phyloP scores from a whole-genome alignment of 371 early-diverging fungal genomes.

The Lichtheimia hyalospora region DNA sequence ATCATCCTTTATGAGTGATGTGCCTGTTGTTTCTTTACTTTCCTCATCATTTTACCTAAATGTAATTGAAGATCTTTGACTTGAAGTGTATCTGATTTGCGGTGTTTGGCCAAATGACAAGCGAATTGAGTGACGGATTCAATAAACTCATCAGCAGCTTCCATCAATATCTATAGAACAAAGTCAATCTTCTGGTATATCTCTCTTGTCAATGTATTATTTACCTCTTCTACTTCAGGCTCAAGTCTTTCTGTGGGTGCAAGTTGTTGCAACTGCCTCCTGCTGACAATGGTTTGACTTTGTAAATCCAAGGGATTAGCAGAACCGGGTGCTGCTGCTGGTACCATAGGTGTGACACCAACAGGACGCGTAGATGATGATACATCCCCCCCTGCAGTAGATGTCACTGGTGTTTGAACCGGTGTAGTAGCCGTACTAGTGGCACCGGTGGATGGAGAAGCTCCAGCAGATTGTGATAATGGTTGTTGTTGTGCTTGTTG shows the following conservation, averaged over 20 bases:
- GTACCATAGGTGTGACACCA: neutral
- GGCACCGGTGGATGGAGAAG: neutral
- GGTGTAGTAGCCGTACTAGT: neutral
- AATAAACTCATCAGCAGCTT: slow-evolving; percentile 93
- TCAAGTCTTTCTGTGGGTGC: slow-evolving; percentile 86
- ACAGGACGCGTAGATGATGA: neutral
- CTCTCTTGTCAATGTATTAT: neutral
- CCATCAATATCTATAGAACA: slow-evolving; percentile 67
- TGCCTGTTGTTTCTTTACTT: neutral
- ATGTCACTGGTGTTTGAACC: slow-evolving; percentile 5
- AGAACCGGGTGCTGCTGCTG: slow-evolving; percentile 29
- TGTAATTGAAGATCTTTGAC: slow-evolving; percentile 89
- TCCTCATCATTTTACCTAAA: slow-evolving; percentile 59
- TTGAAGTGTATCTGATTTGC: slow-evolving; percentile 80
- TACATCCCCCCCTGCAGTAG: slow-evolving; percentile 8
- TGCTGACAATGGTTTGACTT: slow-evolving; percentile 74
- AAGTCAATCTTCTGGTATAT: neutral
- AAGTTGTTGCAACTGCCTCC: slow-evolving; percentile 70
- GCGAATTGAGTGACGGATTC: slow-evolving; percentile 85
- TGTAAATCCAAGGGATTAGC: slow-evolving; percentile 73
- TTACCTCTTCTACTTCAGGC: slow-evolving; percentile 80
- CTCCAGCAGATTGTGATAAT: neutral
- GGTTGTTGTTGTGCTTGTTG: slow-evolving; percentile 10
- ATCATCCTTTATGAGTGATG: too few relatives aligned
- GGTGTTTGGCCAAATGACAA: slow-evolving; percentile 88